Base-by-base conservation (phyloP, 2,329 filamentous ascomycete genomes). In the Elsinoe perseae region DNA sequence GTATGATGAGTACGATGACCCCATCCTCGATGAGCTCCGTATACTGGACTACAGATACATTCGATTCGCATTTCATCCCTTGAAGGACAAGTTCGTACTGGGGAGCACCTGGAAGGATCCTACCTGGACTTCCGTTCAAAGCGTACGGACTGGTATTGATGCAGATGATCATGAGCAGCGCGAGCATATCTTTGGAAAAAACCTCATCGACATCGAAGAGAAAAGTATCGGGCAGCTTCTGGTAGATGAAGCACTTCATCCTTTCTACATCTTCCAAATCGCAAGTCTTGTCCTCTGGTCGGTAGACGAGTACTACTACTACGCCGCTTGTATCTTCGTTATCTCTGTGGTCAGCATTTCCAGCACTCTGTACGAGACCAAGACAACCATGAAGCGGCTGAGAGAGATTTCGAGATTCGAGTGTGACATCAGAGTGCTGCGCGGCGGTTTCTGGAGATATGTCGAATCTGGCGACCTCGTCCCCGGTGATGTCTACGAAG, bases 251-350 rank as follows among this genome's bases (percentile, higher is more conserved):
- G 90, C 89, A 18, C 90, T 98, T 65, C 93, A 98, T 68, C 95
- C 93, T 0, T 98, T 98, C 69, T 98, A 98, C 69, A 86, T 98
- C 56, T 98, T 98, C 68, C 93, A 98, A 72, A 85, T 97, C 64
- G 92, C 91, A 48, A 97, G 93, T 75, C 76, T 98, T 62, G 72
- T 95, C 38, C 81, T 98, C 2, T 98, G 93, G 93, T 96, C 92
- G 8, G 68, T 96, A 63, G 93, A 98, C 67, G 80, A 95, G 64
- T 98, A 98, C 70, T 98, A 96, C 69, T 98, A 97, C 73, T 98
- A 98, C 71, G 93, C 93, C 3, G 80, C 84, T 14, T 95, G 91
- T 68, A 98, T 98, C 64, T 95, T 98, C 64, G 68, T 92, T 59
- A 97, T 98, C 71, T 98, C 95, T 0, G 80, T 93, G 43, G 87